A percentile compares a stretch with the other conserved stretches of the same genome.
Evolutionary conservation across 352 stramenopile genomes (phyloP).

Genomic region (Globisporangium recalcitrans): DNA sequence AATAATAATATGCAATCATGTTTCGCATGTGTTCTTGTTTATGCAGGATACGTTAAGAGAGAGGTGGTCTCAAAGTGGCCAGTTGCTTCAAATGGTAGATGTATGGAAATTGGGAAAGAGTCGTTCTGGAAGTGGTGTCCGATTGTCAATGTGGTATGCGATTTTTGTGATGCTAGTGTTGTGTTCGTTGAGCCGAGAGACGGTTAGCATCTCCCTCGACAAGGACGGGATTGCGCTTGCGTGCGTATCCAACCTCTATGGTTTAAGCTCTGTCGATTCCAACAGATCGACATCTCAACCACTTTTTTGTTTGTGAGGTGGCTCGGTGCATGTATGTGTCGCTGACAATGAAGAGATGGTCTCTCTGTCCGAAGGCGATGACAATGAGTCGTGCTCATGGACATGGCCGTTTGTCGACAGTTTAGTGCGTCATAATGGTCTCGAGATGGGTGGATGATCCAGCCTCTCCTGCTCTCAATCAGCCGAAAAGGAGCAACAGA

Average conservation of each 20-base stretch:
- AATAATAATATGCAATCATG: background rate
- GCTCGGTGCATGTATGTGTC: background rate
- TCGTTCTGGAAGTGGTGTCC: constrained; percentile 33
- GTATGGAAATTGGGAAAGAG: background rate
- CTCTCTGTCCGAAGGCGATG: too few relatives aligned
- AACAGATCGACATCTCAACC: constrained; percentile 49
- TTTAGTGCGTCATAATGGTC: too few relatives aligned
- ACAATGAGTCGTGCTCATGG: too few relatives aligned
- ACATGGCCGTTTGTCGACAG: too few relatives aligned
- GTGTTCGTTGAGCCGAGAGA: constrained; percentile 94
- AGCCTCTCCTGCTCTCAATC: too few relatives aligned
- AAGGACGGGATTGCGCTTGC: constrained; percentile 88
- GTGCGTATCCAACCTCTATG: constrained; percentile 71
- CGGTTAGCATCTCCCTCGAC: constrained; percentile 93
- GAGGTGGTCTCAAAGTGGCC: background rate
- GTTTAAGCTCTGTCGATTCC: constrained; percentile 79
- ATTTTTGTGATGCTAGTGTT: too few relatives aligned
- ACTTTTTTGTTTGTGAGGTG: constrained; percentile 42
- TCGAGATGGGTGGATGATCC: too few relatives aligned
- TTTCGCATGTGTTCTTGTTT: background rate
- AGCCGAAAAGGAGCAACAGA: too few relatives aligned
- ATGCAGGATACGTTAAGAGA: background rate
- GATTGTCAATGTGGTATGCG: too few relatives aligned
- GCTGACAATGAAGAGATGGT: too few relatives aligned
- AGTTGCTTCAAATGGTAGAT: constrained; percentile 1